These are phyloP conservation scores for Penstemon davidsonii DNA, from an alignment of 257 asterid genomes.

Conservation along the genomic window DNA sequence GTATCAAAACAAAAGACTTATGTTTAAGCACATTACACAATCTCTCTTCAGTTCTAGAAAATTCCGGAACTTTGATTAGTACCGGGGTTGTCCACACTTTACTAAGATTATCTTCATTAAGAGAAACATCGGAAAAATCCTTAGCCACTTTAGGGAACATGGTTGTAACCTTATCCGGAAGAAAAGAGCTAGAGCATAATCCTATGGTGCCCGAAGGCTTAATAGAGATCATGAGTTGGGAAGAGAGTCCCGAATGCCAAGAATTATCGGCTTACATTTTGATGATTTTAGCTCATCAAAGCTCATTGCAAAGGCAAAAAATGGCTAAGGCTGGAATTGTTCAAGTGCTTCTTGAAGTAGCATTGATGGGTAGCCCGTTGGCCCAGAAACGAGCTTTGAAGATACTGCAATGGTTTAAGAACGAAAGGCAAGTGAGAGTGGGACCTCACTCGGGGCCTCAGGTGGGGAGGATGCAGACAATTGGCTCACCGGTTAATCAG, in stretches of 20 bases:
- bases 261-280: constrained; percentile 67
- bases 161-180: constrained; percentile 61
- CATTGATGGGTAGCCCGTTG: constrained; percentile 76
- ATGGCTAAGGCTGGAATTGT: constrained; percentile 84
- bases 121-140: constrained; percentile 67
- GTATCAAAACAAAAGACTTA: constrained; percentile 39
- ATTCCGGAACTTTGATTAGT: constrained; percentile 38
- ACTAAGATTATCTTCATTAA: constrained; percentile 38
- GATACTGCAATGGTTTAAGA: constrained; percentile 85
- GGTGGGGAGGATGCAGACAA: constrained; percentile 36
- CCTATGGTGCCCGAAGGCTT: constrained; percentile 58
- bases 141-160: constrained; percentile 63
- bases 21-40: constrained; percentile 62
- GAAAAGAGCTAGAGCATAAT: constrained; percentile 58
- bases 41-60: constrained; percentile 59
- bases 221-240: constrained; percentile 79
- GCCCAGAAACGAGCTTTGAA: constrained; percentile 84
- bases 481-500: constrained; percentile 43
- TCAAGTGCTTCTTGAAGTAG: constrained; percentile 77
- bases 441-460: constrained; percentile 94
- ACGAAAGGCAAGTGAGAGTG: constrained; percentile 62
- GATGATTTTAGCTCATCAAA: constrained; percentile 87
- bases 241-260: constrained; percentile 69
- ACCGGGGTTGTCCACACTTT: constrained; percentile 41
- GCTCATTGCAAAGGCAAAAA: constrained; percentile 70